Evolutionary conservation across 805 yeast species (phyloP).

Genomic region (Pichia thaimueangensis): DNA sequence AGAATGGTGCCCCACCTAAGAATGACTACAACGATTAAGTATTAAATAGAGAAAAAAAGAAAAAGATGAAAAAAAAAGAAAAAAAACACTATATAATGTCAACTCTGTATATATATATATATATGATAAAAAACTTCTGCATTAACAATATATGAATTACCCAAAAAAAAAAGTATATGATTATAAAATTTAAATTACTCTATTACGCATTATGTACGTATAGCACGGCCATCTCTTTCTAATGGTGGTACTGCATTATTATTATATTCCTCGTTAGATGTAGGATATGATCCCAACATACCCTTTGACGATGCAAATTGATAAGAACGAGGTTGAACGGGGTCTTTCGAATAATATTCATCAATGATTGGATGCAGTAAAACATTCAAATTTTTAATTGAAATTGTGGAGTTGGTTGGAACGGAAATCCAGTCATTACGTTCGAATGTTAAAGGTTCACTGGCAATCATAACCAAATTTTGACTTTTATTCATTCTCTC

Average conservation of each 20-base stretch:
- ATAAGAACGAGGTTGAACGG: constrained; percentile 61
- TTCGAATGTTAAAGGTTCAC: constrained; percentile 95
- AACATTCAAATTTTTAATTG: constrained; percentile 80
- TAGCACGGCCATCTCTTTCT: constrained; percentile 60
- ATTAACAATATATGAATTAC: too few relatives aligned
- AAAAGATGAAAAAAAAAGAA: too few relatives aligned
- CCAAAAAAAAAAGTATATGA: too few relatives aligned
- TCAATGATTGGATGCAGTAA: constrained; percentile 86
- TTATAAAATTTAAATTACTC: too few relatives aligned
- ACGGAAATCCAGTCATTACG: constrained; percentile 97
- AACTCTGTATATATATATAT: too few relatives aligned
- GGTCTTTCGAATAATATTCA: constrained; percentile 76
- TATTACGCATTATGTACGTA: constrained; percentile 8
- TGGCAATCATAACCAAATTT: constrained; percentile 89
- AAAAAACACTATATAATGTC: too few relatives aligned
- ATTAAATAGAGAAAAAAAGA: too few relatives aligned
- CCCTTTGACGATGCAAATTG: constrained; percentile 87
- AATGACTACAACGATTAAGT: constrained; percentile 74
- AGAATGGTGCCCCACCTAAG: constrained; percentile 73
- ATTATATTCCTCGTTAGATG: constrained; percentile 39
- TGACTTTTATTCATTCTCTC: constrained; percentile 89
- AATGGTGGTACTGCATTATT: constrained; percentile 66
- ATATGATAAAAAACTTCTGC: too few relatives aligned
- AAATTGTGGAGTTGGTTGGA: constrained; percentile 83
- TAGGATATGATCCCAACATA: constrained; percentile 85